A percentile compares a stretch with the other conserved stretches of the same genome.
Conservation (phyloP, 257 asterid genomes). For the Pogostemon cablin region DNA sequence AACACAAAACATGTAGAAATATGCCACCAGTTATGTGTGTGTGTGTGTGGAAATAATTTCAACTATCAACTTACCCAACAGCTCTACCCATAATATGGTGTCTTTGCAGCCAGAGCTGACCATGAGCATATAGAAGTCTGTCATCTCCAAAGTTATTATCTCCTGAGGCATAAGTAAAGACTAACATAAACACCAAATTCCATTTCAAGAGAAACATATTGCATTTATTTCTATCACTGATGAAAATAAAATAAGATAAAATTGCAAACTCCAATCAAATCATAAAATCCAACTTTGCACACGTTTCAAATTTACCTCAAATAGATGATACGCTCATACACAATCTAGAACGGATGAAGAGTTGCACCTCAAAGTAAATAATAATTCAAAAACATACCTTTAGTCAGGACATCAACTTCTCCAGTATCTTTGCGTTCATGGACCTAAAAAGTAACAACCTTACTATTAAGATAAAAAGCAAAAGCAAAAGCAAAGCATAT, state of each 20-base stretch:
- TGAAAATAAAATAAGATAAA: slow-evolving; percentile 8
- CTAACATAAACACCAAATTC: slow-evolving; percentile 28
- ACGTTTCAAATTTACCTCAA: slow-evolving; percentile 18
- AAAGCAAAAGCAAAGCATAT: background rate
- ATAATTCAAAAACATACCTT: slow-evolving; percentile 54
- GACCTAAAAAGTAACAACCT: slow-evolving; percentile 57
- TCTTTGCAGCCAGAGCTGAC: slow-evolving; percentile 93
- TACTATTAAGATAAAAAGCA: slow-evolving; percentile 5
- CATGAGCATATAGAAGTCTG: slow-evolving; percentile 94
- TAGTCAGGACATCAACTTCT: slow-evolving; percentile 94
- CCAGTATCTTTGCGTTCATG: slow-evolving; percentile 88
- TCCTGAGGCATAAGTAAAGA: slow-evolving; percentile 54
- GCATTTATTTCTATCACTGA: slow-evolving; percentile 13
- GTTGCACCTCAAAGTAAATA: background rate
- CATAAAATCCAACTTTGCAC: slow-evolving; percentile 26
- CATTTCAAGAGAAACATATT: background rate
- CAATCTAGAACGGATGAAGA: slow-evolving; percentile 16
- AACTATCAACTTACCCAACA: slow-evolving; percentile 78
- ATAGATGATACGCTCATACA: background rate
- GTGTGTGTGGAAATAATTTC: background rate
- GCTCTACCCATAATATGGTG: slow-evolving; percentile 99
- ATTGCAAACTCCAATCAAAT: slow-evolving; percentile 16
- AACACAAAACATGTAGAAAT: slow-evolving; percentile 14
- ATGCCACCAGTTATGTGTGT: background rate
- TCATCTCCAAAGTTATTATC: slow-evolving; percentile 95